Conservation (phyloP, 306 rosid species). For the Rosa rugosa region DNA sequence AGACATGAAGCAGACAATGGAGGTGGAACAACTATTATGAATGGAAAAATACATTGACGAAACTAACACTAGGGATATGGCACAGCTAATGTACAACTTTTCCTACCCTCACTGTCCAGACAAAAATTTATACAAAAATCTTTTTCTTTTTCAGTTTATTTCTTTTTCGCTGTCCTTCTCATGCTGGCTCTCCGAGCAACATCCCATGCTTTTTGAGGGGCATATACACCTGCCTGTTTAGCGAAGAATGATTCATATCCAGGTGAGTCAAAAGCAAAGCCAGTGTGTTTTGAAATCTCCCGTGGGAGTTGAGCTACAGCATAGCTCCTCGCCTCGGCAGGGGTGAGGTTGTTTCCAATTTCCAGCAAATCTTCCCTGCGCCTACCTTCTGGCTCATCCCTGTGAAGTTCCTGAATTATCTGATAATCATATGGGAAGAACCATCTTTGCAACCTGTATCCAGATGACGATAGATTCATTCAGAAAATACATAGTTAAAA, state of each 20-base stretch:
- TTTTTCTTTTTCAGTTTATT: conserved; percentile 32
- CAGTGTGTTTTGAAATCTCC: conserved; percentile 78
- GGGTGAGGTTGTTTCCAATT: conserved; percentile 59
- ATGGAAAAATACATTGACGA: conserved; percentile 17
- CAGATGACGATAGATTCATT: neutral
- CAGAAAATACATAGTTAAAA: neutral
- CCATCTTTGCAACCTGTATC: conserved; percentile 88
- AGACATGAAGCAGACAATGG: neutral
- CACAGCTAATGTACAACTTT: conserved; percentile 54
- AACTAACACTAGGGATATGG: conserved; percentile 29
- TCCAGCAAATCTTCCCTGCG: conserved; percentile 62
- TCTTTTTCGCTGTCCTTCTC: conserved; percentile 49
- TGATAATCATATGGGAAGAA: conserved; percentile 93
- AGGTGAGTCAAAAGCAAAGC: conserved; percentile 94
- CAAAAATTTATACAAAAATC: conserved; percentile 55
- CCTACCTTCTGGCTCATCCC: conserved; percentile 62
- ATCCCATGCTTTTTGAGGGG: conserved; percentile 96
- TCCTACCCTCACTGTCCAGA: conserved; percentile 45
- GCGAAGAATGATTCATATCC: conserved; percentile 95
- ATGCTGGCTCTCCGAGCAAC: conserved; percentile 96
- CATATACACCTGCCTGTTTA: conserved; percentile 67
- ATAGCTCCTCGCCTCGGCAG: conserved; percentile 73
- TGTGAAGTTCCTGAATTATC: conserved; percentile 84
- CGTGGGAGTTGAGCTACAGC: conserved; percentile 84
- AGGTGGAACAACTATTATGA: conserved; percentile 16